Percentiles rank a stretch among this genome's conserved stretches.
phyloP scores from a whole-genome alignment of 108 stramenopile genomes.

The Cyclotella cryptica region DNA sequence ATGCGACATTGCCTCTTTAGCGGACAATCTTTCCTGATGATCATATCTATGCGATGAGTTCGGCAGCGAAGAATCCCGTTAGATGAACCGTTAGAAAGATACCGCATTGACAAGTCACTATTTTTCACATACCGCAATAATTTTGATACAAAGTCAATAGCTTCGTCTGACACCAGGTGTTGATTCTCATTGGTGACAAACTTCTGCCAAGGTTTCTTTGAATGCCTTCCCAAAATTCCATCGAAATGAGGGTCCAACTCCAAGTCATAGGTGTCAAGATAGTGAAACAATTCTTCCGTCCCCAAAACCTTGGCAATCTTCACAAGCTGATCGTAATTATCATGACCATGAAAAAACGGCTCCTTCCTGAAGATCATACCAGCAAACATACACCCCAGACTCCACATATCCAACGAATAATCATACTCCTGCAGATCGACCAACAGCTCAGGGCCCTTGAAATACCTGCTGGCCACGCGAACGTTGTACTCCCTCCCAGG shows the following conservation, averaged over 20 bases:
- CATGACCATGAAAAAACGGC: conserved; percentile 98
- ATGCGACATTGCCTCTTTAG: conserved; percentile 97
- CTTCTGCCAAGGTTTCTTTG: conserved; percentile 98
- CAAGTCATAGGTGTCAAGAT: conserved; percentile 96
- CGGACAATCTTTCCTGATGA: conserved; percentile 98
- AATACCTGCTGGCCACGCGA: conserved; percentile 98
- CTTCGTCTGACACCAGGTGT: conserved; percentile 97
- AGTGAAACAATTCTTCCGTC: conserved; percentile 96
- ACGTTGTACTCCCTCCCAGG: conserved; percentile 99
- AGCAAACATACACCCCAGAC: conserved; percentile 99
- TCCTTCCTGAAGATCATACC: conserved; percentile 99
- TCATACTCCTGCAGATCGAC: conserved; percentile 99
- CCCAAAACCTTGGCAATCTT: conserved; percentile 99
- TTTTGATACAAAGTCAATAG: conserved; percentile 95
- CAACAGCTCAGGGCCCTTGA: conserved; percentile 99
- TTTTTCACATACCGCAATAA: conserved; percentile 62
- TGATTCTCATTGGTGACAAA: conserved; percentile 98
- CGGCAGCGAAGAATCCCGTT: conserved; percentile 16
- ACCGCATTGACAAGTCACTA: background rate
- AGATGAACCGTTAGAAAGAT: background rate
- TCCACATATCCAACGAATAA: conserved; percentile 99
- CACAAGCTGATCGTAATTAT: conserved; percentile 99
- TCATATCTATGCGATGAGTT: conserved; percentile 83
- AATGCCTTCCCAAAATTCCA: conserved; percentile 95
- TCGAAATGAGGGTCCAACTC: conserved; percentile 98